Percentiles rank a stretch among this genome's conserved stretches.
phyloP scores from a whole-genome alignment of 345 rosid species.

The Citrus reticulata region DNA sequence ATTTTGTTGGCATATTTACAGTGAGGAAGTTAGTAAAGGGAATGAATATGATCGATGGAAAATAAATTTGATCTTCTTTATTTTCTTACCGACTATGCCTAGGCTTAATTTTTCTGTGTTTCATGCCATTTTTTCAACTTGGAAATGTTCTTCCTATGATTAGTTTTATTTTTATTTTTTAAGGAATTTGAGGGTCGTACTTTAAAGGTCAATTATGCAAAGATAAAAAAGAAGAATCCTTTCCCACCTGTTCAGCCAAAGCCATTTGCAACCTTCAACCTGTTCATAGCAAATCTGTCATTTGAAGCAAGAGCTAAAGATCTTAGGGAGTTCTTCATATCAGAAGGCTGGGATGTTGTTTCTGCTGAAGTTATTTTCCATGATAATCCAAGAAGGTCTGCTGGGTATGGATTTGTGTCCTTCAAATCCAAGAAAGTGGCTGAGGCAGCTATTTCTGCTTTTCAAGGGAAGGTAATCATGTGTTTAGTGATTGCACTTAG shows the following conservation, averaged over 20 bases:
- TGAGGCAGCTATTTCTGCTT: constrained; percentile 53
- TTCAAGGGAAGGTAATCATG: constrained; percentile 62
- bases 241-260: constrained; percentile 34
- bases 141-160: background rate
- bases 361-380: constrained; percentile 67
- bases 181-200: constrained; percentile 75
- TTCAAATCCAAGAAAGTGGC: constrained; percentile 76
- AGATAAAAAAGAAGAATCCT: constrained; percentile 47
- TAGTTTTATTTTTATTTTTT: background rate
- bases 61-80: background rate
- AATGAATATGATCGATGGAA: background rate
- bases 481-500: background rate
- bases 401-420: constrained; percentile 82
- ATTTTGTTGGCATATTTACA: background rate
- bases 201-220: constrained; percentile 58
- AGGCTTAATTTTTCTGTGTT: background rate
- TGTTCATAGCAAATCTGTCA: constrained; percentile 68
- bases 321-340: constrained; percentile 59
- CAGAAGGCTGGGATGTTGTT: constrained; percentile 47
- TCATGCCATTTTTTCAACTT: background rate
- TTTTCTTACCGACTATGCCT: background rate
- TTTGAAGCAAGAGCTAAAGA: constrained; percentile 63
- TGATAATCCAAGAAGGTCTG: constrained; percentile 66
- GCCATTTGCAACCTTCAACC: constrained; percentile 46
- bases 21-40: background rate